A percentile compares a stretch with the other conserved stretches of the same genome.
phyloP scores from a whole-genome alignment of 306 rosid genomes.

The Amphicarpaea edgeworthii region DNA sequence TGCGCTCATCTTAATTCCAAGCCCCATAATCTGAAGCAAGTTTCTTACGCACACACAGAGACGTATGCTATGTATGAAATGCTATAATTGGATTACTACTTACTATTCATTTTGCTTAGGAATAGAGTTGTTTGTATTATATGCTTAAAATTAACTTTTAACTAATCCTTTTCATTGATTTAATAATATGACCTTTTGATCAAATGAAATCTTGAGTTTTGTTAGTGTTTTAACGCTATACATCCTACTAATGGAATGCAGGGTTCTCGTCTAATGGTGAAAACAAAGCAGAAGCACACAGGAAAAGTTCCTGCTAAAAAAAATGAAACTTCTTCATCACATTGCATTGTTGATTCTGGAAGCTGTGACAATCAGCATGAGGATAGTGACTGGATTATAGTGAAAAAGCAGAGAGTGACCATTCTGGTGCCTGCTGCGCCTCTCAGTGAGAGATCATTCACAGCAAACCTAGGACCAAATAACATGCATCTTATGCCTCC shows the following conservation, averaged over 20 bases:
- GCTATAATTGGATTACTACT: constrained; percentile 20
- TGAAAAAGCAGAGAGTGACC: constrained; percentile 80
- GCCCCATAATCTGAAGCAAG: constrained; percentile 29
- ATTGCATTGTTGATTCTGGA: constrained; percentile 46
- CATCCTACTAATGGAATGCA: constrained; percentile 41
- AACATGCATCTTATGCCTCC: constrained; percentile 56
- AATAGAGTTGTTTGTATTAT: constrained; percentile 9
- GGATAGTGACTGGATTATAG: constrained; percentile 79
- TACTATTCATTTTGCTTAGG: constrained; percentile 7
- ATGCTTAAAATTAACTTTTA: background rate
- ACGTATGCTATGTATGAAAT: too few relatives aligned
- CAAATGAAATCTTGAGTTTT: constrained; percentile 28
- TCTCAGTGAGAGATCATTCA: constrained; percentile 44
- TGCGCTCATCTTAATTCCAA: background rate
- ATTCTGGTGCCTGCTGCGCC: constrained; percentile 74
- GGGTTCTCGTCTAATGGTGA: constrained; percentile 69
- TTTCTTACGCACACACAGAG: constrained; percentile 4
- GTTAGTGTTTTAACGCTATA: constrained; percentile 36
- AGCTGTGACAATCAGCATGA: constrained; percentile 49
- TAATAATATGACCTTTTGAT: constrained; percentile 17
- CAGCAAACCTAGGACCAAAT: constrained; percentile 53
- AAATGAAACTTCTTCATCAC: constrained; percentile 45
- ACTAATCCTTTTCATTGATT: background rate
- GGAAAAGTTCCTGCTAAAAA: constrained; percentile 51
- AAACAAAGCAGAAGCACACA: constrained; percentile 62